Base-by-base conservation (phyloP, 805 yeast genomes). In the Lachancea cidri region DNA sequence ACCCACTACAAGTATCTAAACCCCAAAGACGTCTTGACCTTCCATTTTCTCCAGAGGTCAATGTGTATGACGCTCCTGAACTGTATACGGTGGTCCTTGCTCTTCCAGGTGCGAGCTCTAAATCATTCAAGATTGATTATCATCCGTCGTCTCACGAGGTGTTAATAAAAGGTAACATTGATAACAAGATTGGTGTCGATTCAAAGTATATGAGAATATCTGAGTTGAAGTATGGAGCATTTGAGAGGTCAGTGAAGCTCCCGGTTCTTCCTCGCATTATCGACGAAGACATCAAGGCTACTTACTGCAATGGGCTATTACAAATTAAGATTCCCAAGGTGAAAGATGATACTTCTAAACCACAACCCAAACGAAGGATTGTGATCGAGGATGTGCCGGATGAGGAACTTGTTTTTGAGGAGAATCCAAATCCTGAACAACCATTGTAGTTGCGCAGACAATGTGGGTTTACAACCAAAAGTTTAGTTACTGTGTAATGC, bases 41-140 rank as follows among this genome's bases (percentile, higher is more conserved):
- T 35, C 80, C 81, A 47, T 76, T 75, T 45, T 73, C 81, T 8
- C 83, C 84, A 17, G 73, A 75, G 41, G 62, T 77, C 3, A 79
- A 78, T 47, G 71, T 77, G n/a, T 77, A 77, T 48, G 79, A 78
- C 45, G 62, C 67, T 37, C 65, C 66, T 1, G 66, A 66, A 14
- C 58, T 63, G 14, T 79, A 77, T 47, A 53, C 67, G 13, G 69
- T 77, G 9, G 73, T 72, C 1, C 55, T 77, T 9, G 73, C 81
- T 3, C 55, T 79, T 18, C 78, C 84, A n/a, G 84, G 84, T 36
- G 79, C 80, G 2, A 64, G 68, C 24, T 71, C 75, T 17, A 68
- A 70, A 31, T 68, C 73, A 14, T 70, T 79, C 47, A 73, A 72
- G 38, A 69, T 79, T 32, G 80, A 79, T 50, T 78, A 68, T 58